Percentiles rank a stretch among this genome's conserved stretches.
Evolutionary conservation across 768 basidiomycete genomes (phyloP).

Genomic region (Pleurotus ostreatus): DNA sequence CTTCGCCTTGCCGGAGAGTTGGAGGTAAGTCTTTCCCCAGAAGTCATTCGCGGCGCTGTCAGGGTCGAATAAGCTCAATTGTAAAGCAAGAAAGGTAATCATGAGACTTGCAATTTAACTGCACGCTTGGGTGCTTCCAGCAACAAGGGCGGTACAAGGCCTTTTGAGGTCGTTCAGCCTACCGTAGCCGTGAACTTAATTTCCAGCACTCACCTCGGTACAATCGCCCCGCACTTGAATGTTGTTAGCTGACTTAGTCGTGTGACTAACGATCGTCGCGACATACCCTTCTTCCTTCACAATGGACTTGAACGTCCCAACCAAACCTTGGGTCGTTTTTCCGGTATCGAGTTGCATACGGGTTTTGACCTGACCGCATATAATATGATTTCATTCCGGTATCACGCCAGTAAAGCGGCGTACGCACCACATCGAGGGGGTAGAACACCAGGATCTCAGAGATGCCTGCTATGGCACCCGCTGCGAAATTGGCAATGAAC

Average conservation of each 20-base stretch:
- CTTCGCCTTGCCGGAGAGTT: slow-evolving; percentile 61
- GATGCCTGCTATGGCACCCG: slow-evolving; percentile 94
- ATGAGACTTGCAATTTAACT: slow-evolving; percentile 74
- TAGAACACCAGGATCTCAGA: slow-evolving; percentile 84
- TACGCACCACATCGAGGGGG: slow-evolving; percentile 89
- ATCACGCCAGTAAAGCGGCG: not conserved
- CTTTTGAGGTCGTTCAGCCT: slow-evolving; percentile 27
- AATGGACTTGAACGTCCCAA: slow-evolving; percentile 81
- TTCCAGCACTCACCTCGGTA: slow-evolving; percentile 65
- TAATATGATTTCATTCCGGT: not conserved
- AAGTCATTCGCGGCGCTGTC: slow-evolving; percentile 84
- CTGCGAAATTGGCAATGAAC: slow-evolving; percentile 85
- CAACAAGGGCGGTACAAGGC: slow-evolving; percentile 91
- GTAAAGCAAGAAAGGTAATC: not conserved
- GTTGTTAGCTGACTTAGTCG: not conserved
- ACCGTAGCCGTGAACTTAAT: not conserved
- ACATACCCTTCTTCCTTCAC: slow-evolving; percentile 87
- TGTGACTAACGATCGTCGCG: not conserved
- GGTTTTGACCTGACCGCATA: slow-evolving; percentile 76
- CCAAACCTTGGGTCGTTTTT: slow-evolving; percentile 67
- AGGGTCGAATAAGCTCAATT: slow-evolving; percentile 8
- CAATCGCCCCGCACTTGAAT: slow-evolving; percentile 63
- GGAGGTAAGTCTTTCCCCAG: slow-evolving; percentile 83
- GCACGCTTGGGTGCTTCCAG: slow-evolving; percentile 98
- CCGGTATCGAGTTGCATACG: slow-evolving; percentile 96